Evolutionary conservation across 2,329 filamentous ascomycete genomes (phyloP).

Genomic region (Pyrenochaeta sp.): DNA sequence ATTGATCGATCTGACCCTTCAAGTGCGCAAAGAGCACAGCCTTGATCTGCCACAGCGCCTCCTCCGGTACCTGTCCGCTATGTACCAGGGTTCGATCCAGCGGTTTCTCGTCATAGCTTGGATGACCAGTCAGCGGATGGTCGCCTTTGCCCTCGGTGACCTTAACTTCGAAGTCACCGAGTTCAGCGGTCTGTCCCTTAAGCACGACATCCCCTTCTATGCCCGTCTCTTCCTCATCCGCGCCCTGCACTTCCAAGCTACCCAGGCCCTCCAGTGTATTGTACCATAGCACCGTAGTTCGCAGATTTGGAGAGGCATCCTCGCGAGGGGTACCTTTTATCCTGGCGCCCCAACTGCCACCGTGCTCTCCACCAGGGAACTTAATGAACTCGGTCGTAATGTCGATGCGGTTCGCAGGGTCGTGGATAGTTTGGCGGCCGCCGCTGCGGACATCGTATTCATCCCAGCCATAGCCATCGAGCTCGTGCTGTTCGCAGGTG

Average conservation of each 20-base stretch:
- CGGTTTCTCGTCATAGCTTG: conserved; percentile 72
- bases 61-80: conserved; percentile 71
- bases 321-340: conserved; percentile 82
- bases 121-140: conserved; percentile 66
- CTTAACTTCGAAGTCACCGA: conserved; percentile 82
- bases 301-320: conserved; percentile 70
- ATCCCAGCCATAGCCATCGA: conserved; percentile 97
- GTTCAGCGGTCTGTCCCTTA: conserved; percentile 71
- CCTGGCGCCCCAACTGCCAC: conserved; percentile 90
- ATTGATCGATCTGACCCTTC: conserved; percentile 69
- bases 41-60: conserved; percentile 86
- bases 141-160: conserved; percentile 76
- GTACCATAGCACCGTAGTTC: conserved; percentile 84
- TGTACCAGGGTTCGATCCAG: conserved; percentile 79
- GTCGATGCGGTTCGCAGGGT: conserved; percentile 86
- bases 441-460: conserved; percentile 91
- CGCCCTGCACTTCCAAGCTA: conserved; percentile 67
- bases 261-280: conserved; percentile 80
- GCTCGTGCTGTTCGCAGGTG: conserved; percentile 95
- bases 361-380: conserved; percentile 82
- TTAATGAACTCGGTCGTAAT: conserved; percentile 95
- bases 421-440: conserved; percentile 89
- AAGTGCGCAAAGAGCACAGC: conserved; percentile 68
- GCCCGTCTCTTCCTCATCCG: conserved; percentile 57
- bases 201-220: conserved; percentile 71